Base-by-base conservation (phyloP, 2,329 filamentous ascomycete species). In the Hypoxylon sp. region DNA sequence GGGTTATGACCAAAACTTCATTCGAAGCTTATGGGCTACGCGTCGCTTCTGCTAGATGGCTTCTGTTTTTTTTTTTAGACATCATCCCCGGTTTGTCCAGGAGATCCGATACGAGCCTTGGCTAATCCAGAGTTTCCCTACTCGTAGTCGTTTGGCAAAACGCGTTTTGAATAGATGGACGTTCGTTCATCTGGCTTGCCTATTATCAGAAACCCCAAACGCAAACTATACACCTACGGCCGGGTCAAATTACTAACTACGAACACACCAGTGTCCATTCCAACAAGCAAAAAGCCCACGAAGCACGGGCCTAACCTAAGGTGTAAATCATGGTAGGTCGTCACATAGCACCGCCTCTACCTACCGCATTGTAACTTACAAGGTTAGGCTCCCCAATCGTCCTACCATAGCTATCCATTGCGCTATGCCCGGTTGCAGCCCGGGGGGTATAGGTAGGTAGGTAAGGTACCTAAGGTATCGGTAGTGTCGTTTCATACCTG, bases 401-500 rank as follows among this genome's bases (percentile, higher is more conserved):
- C 44, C 37, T 50, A 22, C 39, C 29, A 33, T 58, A 26, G 35
- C 39, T 22, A 48, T 51, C 39, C 11, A 48, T 51, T 37, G 35
- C 33, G 13, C 37, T 8, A 26, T 26, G 29, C 60, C 51, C 60
- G 60, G 33, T 42, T 37, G 6, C 39, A 48, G 42, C 54, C 62
- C 48, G 55, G 56, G 22, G 31, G 14, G 26, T 26, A 26, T 26
- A 26, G 26, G 26, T 26, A 33, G 9, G 17, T 10, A 51, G 19
- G 19, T 22, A 22, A 22, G 19, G 19, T 22, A 22, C n/a, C n/a
- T n/a, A n/a, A 33, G 8, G 17, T 9, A 51, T 51, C 29, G 24
- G 22, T 55, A 22, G 35, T 11, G 33, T 9, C 52, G 44, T 67
- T 47, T 64, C 61, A 67, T 56, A 13, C 22, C 26, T 37, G 39